Evolutionary conservation across 2,329 filamentous ascomycete genomes (phyloP), one percentile per base, ranked within the genome.

Genomic region (Sporothrix brunneoviolacea): DNA sequence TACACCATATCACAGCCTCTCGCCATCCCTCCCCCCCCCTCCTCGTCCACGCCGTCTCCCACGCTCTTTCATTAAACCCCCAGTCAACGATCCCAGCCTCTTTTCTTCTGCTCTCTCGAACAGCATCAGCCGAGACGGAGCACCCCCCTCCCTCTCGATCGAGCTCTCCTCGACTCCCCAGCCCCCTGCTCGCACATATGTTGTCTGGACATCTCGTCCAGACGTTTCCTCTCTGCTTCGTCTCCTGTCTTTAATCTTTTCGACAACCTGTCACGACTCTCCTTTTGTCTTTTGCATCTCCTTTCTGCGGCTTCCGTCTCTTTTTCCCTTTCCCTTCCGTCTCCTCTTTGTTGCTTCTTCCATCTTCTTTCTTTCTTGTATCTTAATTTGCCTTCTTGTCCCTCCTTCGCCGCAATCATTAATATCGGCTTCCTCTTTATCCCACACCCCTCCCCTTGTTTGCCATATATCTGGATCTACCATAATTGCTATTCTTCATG

Each of bases 401-500:
- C 22, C 12, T 28, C n/a, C 5, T 37, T 41, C 19, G 13, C n/a
- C 28, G 9, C 21, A 12, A 37, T 36, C n/a, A 24, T 44, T 38
- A 24, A 44, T 45, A 50, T 44, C 33, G 13, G 30, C 40, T 18
- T 15, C n/a, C 36, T 36, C 8, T 40, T 51, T 38, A 37, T 44
- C 24, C 13, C 32, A 48, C 50, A 21, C 50, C 45, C 50, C 45
- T 43, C 43, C 45, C 50, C 27, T 36, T 52, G 44, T 39, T 37
- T 15, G 28, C 39, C 37, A 37, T 37, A 36, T 24, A 36, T 41
- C 44, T 40, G 40, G 35, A 28, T 32, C 42, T 27, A 15, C 30
- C 40, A 33, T 54, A 48, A 50, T 52, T 37, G 22, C 43, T 41
- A 35, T 48, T 50, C 30, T 48, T 54, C 48, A 54, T 54, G 45